A percentile compares a stretch with the other conserved stretches of the same genome.
Conservation (phyloP, 2,329 filamentous ascomycete species). For the Alternaria rosae region DNA sequence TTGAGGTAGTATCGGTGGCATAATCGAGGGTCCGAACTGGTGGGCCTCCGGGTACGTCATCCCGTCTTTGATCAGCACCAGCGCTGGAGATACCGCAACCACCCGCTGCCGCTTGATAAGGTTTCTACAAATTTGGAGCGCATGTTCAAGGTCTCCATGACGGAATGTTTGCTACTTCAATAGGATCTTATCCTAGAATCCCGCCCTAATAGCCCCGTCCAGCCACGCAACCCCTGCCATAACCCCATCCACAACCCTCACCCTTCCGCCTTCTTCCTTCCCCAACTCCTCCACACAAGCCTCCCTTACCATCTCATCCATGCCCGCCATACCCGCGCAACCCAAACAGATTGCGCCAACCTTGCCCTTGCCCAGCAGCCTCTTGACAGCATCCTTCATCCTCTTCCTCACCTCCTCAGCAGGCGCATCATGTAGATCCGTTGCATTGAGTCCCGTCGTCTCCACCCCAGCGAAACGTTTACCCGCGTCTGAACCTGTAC, state of each 20-base stretch:
- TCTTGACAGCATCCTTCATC: slow-evolving; percentile 73
- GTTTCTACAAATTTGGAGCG: background rate
- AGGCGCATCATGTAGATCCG: slow-evolving; percentile 76
- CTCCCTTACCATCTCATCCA: slow-evolving; percentile 77
- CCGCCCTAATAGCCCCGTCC: slow-evolving; percentile 58
- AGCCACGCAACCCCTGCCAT: slow-evolving; percentile 71
- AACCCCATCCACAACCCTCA: slow-evolving; percentile 82
- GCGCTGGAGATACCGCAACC: background rate
- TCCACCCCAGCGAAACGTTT: slow-evolving; percentile 78
- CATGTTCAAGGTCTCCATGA: background rate
- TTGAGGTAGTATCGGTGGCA: background rate
- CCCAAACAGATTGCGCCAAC: slow-evolving; percentile 80
- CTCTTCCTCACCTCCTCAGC: slow-evolving; percentile 69
- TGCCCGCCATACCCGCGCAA: slow-evolving; percentile 88
- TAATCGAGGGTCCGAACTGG: background rate
- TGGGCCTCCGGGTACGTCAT: background rate
- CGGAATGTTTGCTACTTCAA: rapidly evolving
- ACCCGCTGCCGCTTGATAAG: background rate
- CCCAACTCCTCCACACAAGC: slow-evolving; percentile 72
- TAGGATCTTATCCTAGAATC: slow-evolving; percentile 25
- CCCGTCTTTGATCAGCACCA: background rate
- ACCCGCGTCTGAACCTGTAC: slow-evolving; percentile 50
- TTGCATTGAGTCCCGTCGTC: slow-evolving; percentile 81
- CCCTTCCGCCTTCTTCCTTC: slow-evolving; percentile 61
- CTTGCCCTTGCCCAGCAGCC: slow-evolving; percentile 64